Evolutionary conservation across 108 stramenopile genomes (phyloP).

Genomic region (Cylindrotheca closterium): DNA sequence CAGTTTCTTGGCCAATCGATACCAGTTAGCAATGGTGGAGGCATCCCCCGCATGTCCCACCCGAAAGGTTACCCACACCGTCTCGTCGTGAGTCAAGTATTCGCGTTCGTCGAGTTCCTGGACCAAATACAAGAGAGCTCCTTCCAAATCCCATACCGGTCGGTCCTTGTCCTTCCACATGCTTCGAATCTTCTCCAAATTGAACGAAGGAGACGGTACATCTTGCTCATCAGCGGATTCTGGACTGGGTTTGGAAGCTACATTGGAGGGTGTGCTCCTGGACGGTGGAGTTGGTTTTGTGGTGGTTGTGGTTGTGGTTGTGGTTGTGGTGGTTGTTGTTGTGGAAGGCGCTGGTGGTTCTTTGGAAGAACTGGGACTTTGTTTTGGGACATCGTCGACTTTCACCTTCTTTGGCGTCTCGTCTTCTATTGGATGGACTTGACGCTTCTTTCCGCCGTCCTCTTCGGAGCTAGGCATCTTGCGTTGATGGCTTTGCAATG

Average conservation of each 20-base stretch:
- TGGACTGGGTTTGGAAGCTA: background rate
- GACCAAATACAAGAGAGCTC: slow-evolving; percentile 15
- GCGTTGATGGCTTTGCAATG: background rate
- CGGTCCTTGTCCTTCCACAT: too few species aligned
- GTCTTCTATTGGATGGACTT: slow-evolving; percentile 14
- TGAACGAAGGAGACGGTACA: background rate
- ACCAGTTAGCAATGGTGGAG: slow-evolving; percentile 34
- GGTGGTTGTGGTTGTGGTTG: background rate
- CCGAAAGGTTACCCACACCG: slow-evolving; percentile 39
- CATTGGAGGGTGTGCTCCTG: background rate
- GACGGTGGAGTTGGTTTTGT: background rate
- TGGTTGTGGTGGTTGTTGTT: background rate
- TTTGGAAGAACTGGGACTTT: background rate
- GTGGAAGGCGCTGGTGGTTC: background rate
- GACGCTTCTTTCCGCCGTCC: slow-evolving; percentile 21
- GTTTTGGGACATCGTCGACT: slow-evolving; percentile 2
- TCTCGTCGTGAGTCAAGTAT: background rate
- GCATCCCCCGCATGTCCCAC: slow-evolving; percentile 47
- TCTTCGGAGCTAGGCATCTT: slow-evolving; percentile 5
- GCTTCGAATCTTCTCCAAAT: background rate
- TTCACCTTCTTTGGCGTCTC: slow-evolving; percentile 20
- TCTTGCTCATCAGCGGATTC: background rate
- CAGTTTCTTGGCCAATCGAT: slow-evolving; percentile 10
- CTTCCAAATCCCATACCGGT: slow-evolving; percentile 36
- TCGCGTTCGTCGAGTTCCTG: slow-evolving; percentile 1